Conservation (phyloP, 228 moss, liverwort and hornwort species). For the Sphagnum magellanicum region DNA sequence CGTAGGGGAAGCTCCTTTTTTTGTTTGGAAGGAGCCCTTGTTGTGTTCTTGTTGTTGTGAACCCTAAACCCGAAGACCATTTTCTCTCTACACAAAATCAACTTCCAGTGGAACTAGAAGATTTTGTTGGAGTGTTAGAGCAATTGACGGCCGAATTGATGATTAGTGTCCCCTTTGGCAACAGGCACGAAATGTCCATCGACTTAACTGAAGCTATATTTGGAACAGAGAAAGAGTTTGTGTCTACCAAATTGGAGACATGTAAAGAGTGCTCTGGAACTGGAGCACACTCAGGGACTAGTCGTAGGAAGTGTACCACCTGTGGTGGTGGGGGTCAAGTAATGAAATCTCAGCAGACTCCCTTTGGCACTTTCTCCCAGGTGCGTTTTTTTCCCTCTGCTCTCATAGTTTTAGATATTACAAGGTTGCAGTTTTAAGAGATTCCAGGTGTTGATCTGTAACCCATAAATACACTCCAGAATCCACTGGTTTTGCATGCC, state of each 20-base stretch:
- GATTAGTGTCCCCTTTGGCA: constrained; percentile 2
- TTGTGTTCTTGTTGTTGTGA: no score
- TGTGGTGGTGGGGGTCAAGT: constrained; percentile 98
- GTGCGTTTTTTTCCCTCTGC: constrained; percentile 14
- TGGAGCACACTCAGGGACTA: constrained; percentile 88
- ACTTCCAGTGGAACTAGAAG: no score
- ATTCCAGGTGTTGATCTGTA: background rate
- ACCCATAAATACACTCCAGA: no score
- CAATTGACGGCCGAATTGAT: no score
- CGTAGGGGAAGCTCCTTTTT: background rate
- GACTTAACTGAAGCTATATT: constrained; percentile 96
- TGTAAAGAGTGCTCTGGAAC: constrained; percentile 82
- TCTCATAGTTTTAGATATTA: background rate
- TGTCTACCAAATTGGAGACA: constrained; percentile 73
- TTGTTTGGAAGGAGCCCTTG: background rate
- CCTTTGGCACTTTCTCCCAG: constrained; percentile 98
- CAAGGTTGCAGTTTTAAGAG: background rate
- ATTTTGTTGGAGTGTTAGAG: no score
- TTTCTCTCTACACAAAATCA: no score
- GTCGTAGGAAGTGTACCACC: constrained; percentile 76
- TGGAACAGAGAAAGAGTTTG: constrained; percentile 89
- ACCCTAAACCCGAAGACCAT: no score
- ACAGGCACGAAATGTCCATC: constrained; percentile 80
- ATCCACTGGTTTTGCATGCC: no score
- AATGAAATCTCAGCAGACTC: constrained; percentile 84